phyloP scores from a whole-genome alignment of 129 eudicot species.

The Saposhnikovia divaricata region DNA sequence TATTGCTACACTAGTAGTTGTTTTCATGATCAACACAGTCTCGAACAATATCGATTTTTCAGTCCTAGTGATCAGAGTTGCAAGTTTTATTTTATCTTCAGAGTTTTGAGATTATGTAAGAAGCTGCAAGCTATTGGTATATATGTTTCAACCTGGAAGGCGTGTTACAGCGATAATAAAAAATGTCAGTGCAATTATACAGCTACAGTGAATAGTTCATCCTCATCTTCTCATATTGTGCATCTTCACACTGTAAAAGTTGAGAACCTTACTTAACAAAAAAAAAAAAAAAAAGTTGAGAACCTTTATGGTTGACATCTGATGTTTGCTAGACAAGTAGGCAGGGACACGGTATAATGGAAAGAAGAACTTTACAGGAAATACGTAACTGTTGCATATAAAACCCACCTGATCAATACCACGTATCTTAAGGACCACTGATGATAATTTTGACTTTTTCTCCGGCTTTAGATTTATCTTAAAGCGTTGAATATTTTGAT shows the following conservation, averaged over 20 bases:
- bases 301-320: not conserved
- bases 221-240: not conserved
- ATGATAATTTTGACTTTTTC: conserved; percentile 85
- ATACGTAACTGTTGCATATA: not conserved
- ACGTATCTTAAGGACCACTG: conserved; percentile 92
- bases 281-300: not conserved
- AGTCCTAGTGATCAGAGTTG: too few species aligned
- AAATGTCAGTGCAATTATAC: not conserved
- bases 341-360: not conserved
- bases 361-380: not conserved
- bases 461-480: conserved; percentile 83
- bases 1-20: not conserved
- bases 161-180: not conserved
- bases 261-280: not conserved
- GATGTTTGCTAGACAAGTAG: not conserved
- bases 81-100: too few species aligned
- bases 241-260: not conserved
- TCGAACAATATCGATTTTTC: too few species aligned
- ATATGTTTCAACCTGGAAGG: too few species aligned
- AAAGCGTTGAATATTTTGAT: conserved; percentile 61
- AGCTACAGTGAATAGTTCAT: not conserved
- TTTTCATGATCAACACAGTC: too few species aligned
- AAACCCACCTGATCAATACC: conserved; percentile 87
- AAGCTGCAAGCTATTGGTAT: too few species aligned
- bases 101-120: too few species aligned